Evolutionary conservation across 441 rosid species (phyloP).

Genomic region (Adansonia rubrostipa): DNA sequence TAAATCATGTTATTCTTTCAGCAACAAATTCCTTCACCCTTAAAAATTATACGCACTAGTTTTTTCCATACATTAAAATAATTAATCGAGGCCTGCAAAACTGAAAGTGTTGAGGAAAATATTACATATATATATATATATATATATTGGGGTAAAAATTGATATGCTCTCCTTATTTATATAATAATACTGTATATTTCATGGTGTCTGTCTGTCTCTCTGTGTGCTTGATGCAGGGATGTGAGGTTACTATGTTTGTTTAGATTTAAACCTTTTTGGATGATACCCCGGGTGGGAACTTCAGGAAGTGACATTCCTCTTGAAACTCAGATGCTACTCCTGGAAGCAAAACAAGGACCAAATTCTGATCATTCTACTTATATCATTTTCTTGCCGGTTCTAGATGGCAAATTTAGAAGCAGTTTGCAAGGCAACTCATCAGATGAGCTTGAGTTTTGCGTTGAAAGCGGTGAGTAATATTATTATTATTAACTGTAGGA

Average conservation of each 20-base stretch:
- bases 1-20: background rate
- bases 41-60: too few species aligned
- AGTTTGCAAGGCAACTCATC: slow-evolving; percentile 47
- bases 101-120: too few species aligned
- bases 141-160: too few species aligned
- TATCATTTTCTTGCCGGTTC: slow-evolving; percentile 44
- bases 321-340: slow-evolving; percentile 57
- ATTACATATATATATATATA: too few species aligned
- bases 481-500: background rate
- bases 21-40: too few species aligned
- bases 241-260: slow-evolving; percentile 40
- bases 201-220: background rate
- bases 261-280: slow-evolving; percentile 49
- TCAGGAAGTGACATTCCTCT: slow-evolving; percentile 48
- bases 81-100: too few species aligned
- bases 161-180: too few species aligned
- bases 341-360: slow-evolving; percentile 37
- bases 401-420: slow-evolving; percentile 45
- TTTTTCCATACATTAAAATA: too few species aligned
- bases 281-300: slow-evolving; percentile 46
- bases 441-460: slow-evolving; percentile 47
- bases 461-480: slow-evolving; percentile 43
- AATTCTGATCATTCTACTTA: slow-evolving; percentile 29
- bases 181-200: background rate
- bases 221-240: slow-evolving; percentile 32